Evolutionary conservation across 202 grass and related monocot genomes (phyloP), one percentile per base, ranked within the genome.

Genomic region (Zizania palustris): DNA sequence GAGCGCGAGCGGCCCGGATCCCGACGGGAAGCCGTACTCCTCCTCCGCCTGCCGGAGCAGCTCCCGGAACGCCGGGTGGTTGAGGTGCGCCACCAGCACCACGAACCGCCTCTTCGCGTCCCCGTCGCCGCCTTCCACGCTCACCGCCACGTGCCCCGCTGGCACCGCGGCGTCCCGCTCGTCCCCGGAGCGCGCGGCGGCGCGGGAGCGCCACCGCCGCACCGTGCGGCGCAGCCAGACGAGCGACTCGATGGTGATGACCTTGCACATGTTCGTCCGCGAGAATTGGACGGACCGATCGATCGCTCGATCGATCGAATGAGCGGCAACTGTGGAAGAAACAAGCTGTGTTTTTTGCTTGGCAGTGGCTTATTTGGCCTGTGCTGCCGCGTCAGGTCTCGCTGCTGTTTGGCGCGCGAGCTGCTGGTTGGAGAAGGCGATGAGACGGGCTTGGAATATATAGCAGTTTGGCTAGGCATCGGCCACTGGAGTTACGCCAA

Each of bases 31-130:
- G 44, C 89, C 95, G 74, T 85, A 98, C 83, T 98, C 89, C 80
- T 95, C 95, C 82, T 90, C 95, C 14, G 95, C 95, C 60, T 90
- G 75, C 11, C 65, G 80, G 8, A 98, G 89, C 15, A 98, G 87
- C 69, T 92, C 89, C 68, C 40, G 72, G 81, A 98, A 93, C 37
- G 83, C 84, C 15, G 88, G 87, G 64, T 93, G 91, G 76, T 80
- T 83, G 2, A 93, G 85, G 82, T 97, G 83, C 63, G 82, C 78
- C 28, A 92, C 54, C 42, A 80, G 88, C 74, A 93, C 86, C 43
- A 88, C 65, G 82, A 93, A 97, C 46, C 87, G 28, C 28, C 28
- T 65, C 40, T 46, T 69, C 70, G 74, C 11, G 61, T 71, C 9
- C 16, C n/a, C 69, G 43, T 1, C 59, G 16, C 57, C 14, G 53